Evolutionary conservation across 2,329 filamentous ascomycete genomes (phyloP), one percentile per base, ranked within the genome.

Genomic region (Aspergillus sp.): DNA sequence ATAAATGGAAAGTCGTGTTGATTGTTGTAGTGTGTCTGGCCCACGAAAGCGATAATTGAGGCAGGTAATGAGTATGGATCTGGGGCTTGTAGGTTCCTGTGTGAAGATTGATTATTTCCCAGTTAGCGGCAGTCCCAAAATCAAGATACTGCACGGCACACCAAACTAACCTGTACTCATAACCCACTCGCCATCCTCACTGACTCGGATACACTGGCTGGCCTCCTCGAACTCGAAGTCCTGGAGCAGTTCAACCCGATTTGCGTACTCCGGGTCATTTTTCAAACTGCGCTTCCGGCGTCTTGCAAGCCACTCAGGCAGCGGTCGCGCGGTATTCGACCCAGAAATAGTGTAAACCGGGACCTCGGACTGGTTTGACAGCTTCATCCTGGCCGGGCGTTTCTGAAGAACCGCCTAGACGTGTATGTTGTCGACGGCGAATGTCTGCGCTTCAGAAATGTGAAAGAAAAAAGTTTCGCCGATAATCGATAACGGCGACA

Each of bases 221-320:
- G 94, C 91, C 70, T 95, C 90, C 60, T 96, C 90, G 60, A 98
- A 97, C 63, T 94, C 90, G 67, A 98, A 98, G 64, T 98, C 93
- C 62, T 98, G 93, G 34, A 98, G 78, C 48, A 98, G 76, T 68
- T 98, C 93, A 57, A 98, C 84, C 55, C 93, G 85, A 66, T 89
- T 95, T 53, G 90, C 85, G 69, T 91, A 97, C 64, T 96, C 91
- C 50, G 86, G 77, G 63, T 97, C 91, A 56, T 91, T 83, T 70
- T 97, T 97, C 57, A 96, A 73, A 63, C 87, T 94, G 65, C 86
- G 80, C 75, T 96, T 97, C 64, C 91, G 78, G 59, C 88, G 85
- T 55, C 88, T 80, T 32, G 89, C 86, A 50, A 98, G 85, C 90
- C 93, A 98, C 71, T 98, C 93, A 50, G 93, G 93, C 29, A 98